Percentiles rank a stretch among this genome's conserved stretches.
These are phyloP conservation scores for Bonia amplexicaulis DNA, from an alignment of 176 grass and related monocot genomes.

Conservation along the genomic window DNA sequence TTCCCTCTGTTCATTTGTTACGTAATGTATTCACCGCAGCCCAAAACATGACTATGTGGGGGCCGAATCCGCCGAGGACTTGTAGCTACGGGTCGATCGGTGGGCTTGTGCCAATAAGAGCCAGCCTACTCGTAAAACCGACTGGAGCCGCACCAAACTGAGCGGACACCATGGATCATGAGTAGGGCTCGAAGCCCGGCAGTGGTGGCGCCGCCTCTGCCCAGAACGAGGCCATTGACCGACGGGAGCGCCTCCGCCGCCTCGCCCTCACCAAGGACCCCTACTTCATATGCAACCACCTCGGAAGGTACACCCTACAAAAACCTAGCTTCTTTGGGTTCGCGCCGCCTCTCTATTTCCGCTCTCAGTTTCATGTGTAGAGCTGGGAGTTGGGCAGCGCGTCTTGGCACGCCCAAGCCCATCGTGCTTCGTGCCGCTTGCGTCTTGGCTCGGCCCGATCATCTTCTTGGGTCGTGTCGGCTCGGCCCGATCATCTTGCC, in stretches of 20 bases:
- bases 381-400: no score
- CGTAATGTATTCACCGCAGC: no score
- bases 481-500: no score
- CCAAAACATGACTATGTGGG: not conserved
- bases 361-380: not conserved
- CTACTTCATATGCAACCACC: conserved; percentile 99
- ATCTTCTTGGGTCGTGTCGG: no score
- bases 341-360: not conserved
- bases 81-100: not conserved
- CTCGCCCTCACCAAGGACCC: conserved; percentile 95
- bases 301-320: conserved; percentile 58
- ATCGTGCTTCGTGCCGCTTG: no score
- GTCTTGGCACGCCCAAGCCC: no score
- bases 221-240: conserved; percentile 97
- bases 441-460: no score
- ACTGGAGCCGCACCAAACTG: not conserved
- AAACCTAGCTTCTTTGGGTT: conserved; percentile 18
- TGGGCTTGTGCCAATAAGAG: not conserved
- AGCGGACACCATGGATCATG: conserved; percentile 73
- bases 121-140: not conserved
- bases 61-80: not conserved
- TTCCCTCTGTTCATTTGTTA: no score
- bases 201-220: conserved; percentile 77
- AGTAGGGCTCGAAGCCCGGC: conserved; percentile 90
- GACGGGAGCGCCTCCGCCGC: conserved; percentile 84